Percentiles rank a stretch among this genome's conserved stretches.
phyloP scores from a whole-genome alignment of 495 filamentous ascomycete genomes.

The Hypoxylon fuscum region DNA sequence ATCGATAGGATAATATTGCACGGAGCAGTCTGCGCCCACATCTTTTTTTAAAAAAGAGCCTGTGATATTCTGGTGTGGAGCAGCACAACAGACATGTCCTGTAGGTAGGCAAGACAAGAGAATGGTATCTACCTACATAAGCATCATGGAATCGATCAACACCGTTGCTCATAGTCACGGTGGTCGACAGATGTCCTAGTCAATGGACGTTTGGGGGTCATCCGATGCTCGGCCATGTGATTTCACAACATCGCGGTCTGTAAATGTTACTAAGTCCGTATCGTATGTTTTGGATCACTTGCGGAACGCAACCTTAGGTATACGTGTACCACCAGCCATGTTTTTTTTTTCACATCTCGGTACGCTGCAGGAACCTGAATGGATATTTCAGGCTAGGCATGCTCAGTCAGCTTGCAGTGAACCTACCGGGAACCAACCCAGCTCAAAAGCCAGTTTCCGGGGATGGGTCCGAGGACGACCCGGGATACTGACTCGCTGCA shows the following conservation, averaged over 20 bases:
- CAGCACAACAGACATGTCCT: conserved; percentile 18
- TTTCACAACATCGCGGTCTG: conserved; percentile 1
- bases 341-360: conserved; percentile 9
- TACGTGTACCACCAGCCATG: conserved; percentile 22
- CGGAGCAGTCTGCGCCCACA: neutral
- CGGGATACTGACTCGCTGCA: conserved; percentile 20
- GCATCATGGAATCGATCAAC: conserved; percentile 10
- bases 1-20: conserved; percentile 4
- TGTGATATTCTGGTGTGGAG: neutral
- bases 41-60: neutral
- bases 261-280: neutral
- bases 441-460: conserved; percentile 17
- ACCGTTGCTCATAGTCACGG: conserved; percentile 11
- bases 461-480: conserved; percentile 5
- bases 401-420: conserved; percentile 4
- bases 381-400: conserved; percentile 2
- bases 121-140: conserved; percentile 2
- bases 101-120: conserved; percentile 16
- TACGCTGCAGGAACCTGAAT: conserved; percentile 26
- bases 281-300: conserved; percentile 16
- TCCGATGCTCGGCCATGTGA: conserved; percentile 23
- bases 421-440: conserved; percentile 28
- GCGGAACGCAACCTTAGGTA: conserved; percentile 7
- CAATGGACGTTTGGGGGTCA: neutral
- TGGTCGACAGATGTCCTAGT: conserved; percentile 10